Conservation (phyloP, 805 yeast species). For the Millerozyma miso region DNA sequence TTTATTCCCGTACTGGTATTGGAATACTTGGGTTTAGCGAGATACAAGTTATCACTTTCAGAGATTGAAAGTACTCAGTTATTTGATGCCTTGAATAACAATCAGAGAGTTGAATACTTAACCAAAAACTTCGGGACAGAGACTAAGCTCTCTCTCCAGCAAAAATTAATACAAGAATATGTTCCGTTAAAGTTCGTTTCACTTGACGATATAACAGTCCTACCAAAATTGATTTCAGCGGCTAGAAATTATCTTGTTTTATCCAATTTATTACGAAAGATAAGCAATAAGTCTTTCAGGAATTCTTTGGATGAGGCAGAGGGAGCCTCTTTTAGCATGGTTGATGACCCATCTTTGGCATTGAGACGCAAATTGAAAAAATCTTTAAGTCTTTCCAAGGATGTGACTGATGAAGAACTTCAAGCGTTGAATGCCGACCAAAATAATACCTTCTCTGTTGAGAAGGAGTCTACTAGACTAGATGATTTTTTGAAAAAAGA, state of each 20-base stretch:
- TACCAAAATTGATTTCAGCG: conserved; percentile 22
- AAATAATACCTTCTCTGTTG: conserved; percentile 16
- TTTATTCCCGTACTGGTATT: conserved; percentile 24
- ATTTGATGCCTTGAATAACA: conserved; percentile 9
- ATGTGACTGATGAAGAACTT: conserved; percentile 38
- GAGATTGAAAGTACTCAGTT: not conserved
- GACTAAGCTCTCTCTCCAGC: not conserved
- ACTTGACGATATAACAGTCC: conserved; percentile 20
- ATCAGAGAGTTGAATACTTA: conserved; percentile 5
- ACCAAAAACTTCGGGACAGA: not conserved
- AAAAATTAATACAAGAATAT: conserved; percentile 10
- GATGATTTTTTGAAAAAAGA: conserved; percentile 7
- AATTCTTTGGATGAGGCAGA: not conserved
- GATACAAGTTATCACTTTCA: conserved; percentile 6
- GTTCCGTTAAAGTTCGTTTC: conserved; percentile 18
- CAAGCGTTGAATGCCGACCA: conserved; percentile 28
- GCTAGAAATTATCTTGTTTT: conserved; percentile 30
- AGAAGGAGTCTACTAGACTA: conserved; percentile 25
- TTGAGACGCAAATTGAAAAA: conserved; percentile 28
- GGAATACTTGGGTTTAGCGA: conserved; percentile 24
- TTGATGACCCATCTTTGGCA: conserved; percentile 15
- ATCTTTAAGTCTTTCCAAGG: conserved; percentile 30
- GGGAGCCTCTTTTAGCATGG: not conserved
- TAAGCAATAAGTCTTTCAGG: not conserved
- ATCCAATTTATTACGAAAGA: conserved; percentile 13